A percentile compares a stretch with the other conserved stretches of the same genome.
Evolutionary conservation across 169 alveolate genomes (phyloP).

Genomic region (Plasmodium gaboni): DNA sequence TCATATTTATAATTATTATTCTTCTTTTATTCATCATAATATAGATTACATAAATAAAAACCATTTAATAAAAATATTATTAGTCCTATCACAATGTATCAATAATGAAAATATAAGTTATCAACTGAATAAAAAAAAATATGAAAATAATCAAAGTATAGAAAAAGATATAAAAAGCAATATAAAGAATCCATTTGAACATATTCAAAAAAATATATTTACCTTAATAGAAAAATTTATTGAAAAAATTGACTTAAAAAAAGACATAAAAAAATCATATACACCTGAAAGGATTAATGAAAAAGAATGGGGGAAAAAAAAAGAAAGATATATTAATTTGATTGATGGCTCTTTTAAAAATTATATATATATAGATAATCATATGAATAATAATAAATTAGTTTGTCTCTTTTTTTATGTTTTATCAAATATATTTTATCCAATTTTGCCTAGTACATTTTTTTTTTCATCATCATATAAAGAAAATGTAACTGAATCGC

Average conservation of each 20-base stretch:
- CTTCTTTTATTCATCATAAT: conserved; percentile 26
- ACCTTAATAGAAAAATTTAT: conserved; percentile 46
- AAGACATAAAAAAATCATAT: conserved; percentile 54
- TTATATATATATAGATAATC: conserved; percentile 63
- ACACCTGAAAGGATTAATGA: conserved; percentile 63
- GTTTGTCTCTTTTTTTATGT: conserved; percentile 55
- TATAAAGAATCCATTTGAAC: not conserved
- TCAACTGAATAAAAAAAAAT: not conserved
- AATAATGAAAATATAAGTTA: conserved; percentile 7
- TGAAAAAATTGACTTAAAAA: conserved; percentile 59
- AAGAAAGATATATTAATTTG: conserved; percentile 36
- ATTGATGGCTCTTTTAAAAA: conserved; percentile 63
- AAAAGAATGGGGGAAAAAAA: conserved; percentile 56
- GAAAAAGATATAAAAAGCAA: conserved; percentile 3
- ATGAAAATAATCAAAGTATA: conserved; percentile 13
- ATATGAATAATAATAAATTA: conserved; percentile 57
- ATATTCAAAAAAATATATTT: conserved; percentile 49
- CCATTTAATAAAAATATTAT: conserved; percentile 47
- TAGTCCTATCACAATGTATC: conserved; percentile 60
- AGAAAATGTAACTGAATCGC: not conserved
- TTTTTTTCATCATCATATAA: not conserved
- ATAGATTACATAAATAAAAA: conserved; percentile 70
- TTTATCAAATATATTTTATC: conserved; percentile 61
- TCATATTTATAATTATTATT: conserved; percentile 47
- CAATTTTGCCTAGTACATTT: conserved; percentile 6